Conservation (phyloP, 345 rosid genomes). For the Eucalyptus regnans region DNA sequence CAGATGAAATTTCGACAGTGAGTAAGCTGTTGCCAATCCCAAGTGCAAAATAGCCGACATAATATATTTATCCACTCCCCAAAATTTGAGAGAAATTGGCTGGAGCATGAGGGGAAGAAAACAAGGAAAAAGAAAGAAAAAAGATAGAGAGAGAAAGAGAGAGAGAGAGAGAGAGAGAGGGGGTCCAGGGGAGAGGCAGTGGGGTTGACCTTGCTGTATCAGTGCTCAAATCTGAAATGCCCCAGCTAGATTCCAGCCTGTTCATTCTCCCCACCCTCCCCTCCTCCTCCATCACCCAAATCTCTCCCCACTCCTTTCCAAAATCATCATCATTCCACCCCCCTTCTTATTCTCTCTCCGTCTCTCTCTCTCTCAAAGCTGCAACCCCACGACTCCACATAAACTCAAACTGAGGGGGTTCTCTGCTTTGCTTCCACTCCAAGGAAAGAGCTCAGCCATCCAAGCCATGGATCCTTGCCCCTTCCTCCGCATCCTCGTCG, state of each 20-base stretch:
- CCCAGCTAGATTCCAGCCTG: conserved; percentile 78
- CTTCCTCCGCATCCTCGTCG: conserved; percentile 67
- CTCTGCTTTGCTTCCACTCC: neutral
- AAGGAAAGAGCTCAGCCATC: neutral
- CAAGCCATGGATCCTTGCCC: conserved; percentile 89
- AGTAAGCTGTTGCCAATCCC: neutral
- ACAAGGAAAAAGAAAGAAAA: neutral
- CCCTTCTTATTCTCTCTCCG: neutral
- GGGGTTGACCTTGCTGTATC: neutral
- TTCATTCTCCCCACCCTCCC: neutral
- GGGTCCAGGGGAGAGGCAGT: neutral
- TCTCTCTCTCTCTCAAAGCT: neutral
- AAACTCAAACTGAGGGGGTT: neutral
- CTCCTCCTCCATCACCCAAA: neutral
- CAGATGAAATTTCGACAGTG: neutral
- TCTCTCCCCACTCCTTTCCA: neutral
- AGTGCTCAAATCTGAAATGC: neutral
- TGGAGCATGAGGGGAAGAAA: neutral
- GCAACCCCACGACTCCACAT: neutral
- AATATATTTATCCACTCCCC: neutral
- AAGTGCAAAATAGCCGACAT: neutral
- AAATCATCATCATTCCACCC: neutral
- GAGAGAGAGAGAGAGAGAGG: neutral
- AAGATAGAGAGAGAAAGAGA: neutral
- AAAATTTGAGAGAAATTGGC: neutral